Base-by-base conservation (phyloP, 1,284 basidiomycete species). In the Meira nashicola region DNA sequence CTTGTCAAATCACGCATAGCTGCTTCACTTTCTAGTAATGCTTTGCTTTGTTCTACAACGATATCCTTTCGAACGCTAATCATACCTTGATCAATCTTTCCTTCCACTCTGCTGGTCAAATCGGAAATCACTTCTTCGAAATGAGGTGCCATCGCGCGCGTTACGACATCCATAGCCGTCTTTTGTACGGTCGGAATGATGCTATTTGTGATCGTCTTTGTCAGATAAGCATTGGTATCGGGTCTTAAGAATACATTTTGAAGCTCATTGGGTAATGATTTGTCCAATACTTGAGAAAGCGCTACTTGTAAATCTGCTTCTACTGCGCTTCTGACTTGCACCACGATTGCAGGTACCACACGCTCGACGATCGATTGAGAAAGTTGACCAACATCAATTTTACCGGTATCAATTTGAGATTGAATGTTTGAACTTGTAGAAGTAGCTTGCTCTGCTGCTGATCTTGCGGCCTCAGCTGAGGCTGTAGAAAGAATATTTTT, bases 101-200 rank as follows among this genome's bases (percentile, higher is more conserved):
- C 40, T 57, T 65, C 59, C 1, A 64, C 57, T 6, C 63, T 44
- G 2, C 59, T 39, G 10, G 50, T 53, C 19, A 66, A 51, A 19
- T 57, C 55, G 47, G 58, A 54, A 59, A 65, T 66, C 1, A 68
- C 59, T 9, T 63, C 63, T 52, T 68, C 64, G 48, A 68, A 65
- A 56, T 68, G 62, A 23, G 66, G 68, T 8, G 68, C 66, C 14
- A 68, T 58, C 6, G 65, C 68, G 17, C 58, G 59, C 44, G 55
- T 59, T 48, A 70, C 60, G 25, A 63, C 60, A 51, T 70, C 68
- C 51, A 66, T 62, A 9, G 63, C 68, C 2, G 65, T 67, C 37
- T 61, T 62, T 55, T 66, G 68, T 33, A 70, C 62, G 7, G 62
- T 52, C 7, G 68, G 68, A 25, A 70, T 37, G 55, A 70, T 65